phyloP scores from a whole-genome alignment of 2,329 filamentous ascomycete species.

The Colletotrichum theobromicola region DNA sequence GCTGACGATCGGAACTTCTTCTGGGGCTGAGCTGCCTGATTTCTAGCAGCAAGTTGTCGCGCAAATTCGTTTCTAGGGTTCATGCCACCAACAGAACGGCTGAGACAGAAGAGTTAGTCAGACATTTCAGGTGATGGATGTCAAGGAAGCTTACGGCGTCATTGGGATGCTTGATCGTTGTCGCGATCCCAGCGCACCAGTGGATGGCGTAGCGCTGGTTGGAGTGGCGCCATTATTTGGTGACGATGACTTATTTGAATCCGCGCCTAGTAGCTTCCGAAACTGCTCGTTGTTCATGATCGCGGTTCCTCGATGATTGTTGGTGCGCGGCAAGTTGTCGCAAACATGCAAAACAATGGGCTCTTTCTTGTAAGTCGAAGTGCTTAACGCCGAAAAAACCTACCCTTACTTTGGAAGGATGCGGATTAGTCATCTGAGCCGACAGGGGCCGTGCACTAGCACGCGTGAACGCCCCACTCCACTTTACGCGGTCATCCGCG shows the following conservation, averaged over 20 bases:
- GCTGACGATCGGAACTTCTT: conserved; percentile 81
- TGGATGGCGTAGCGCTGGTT: conserved; percentile 30
- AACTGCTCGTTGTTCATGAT: conserved; percentile 97
- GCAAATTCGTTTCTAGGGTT: conserved; percentile 72
- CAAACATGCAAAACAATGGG: not conserved
- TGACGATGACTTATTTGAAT: conserved; percentile 44
- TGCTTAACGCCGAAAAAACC: not conserved
- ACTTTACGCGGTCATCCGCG: conserved; percentile 39
- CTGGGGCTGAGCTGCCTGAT: conserved; percentile 55
- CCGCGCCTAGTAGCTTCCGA: conserved; percentile 72
- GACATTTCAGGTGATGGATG: too few species aligned
- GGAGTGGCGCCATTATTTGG: conserved; percentile 52
- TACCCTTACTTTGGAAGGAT: not conserved
- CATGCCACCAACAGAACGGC: conserved; percentile 66
- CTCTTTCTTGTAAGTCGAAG: not conserved
- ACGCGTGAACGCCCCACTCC: conserved; percentile 30
- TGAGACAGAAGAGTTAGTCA: conserved; percentile 38
- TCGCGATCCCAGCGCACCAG: conserved; percentile 71
- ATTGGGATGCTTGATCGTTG: conserved; percentile 86
- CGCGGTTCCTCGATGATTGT: not conserved
- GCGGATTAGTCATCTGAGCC: not conserved
- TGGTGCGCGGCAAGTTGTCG: not conserved
- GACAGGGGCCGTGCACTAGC: conserved; percentile 42
- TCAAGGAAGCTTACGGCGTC: conserved; percentile 74
- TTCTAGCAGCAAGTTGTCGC: conserved; percentile 80